Base-by-base conservation (phyloP, 345 rosid genomes). In the Lenwebbia sp. region DNA sequence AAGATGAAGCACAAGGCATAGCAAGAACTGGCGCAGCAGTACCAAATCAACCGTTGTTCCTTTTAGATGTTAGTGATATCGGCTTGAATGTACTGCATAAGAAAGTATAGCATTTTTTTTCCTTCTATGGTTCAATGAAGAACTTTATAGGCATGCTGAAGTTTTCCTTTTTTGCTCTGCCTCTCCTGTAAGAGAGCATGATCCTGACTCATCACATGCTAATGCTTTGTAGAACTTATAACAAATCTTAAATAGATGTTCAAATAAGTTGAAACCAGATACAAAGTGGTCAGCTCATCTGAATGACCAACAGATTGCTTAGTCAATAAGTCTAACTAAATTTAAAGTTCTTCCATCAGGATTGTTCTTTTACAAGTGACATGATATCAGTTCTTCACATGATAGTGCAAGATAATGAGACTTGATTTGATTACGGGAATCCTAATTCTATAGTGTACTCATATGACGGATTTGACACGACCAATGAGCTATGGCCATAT, bases 1-100 rank as follows among this genome's bases (percentile, higher is more conserved):
- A 91, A 92, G 28, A 84, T 93, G 52, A 33, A 91, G 23, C 17
- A 41, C 22, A 52, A 54, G 33, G 65, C 11, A 65, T 65, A 65
- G 25, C 1, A 11, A 75, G 83, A 85, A 85, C 23, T 47, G 28
- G 81, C 0, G 13, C 26, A 33, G 81, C 41, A 70, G 40, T 21
- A 37, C 78, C 44, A 33, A 33, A 4, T 33, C 23, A 10, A 70
- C 47, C 0, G 47, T 19, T 37, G 81, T 70, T 37, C 81, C 81
- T 33, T 37, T 10, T 47, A 70, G 81, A 70, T 37, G 9, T 70
- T 70, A 8, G 3, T 37, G 7, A 70, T 37, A 47, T 10, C 7
- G 9, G 47, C 47, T 37, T 70, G 26, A 2, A 33, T 4, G 4
- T 33, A 19, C 26, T 33, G 23, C 81, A 41, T 37, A 10, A 21